Percentiles rank a stretch among this genome's conserved stretches.
phyloP scores from a whole-genome alignment of 1,284 basidiomycete species.

The Phylloboletellus chloephorus region DNA sequence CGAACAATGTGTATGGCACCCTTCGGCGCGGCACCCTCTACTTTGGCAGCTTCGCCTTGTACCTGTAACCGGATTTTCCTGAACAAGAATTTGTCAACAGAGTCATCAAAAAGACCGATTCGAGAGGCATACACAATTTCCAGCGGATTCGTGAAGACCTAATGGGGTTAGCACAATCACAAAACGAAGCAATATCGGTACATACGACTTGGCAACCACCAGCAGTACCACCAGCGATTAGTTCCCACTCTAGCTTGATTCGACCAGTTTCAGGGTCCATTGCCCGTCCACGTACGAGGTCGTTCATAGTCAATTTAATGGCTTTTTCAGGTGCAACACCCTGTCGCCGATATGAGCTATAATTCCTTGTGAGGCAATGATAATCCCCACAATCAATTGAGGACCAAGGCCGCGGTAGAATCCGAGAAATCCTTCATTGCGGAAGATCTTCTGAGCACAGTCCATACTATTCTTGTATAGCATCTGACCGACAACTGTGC shows the following conservation, averaged over 20 bases:
- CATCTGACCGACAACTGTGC: slow-evolving; percentile 89
- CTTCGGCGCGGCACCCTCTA: slow-evolving; percentile 70
- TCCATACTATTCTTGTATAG: slow-evolving; percentile 93
- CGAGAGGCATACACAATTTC: slow-evolving; percentile 73
- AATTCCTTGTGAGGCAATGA: background rate
- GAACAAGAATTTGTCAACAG: slow-evolving; percentile 14
- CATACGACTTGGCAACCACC: slow-evolving; percentile 96
- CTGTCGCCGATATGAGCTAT: slow-evolving; percentile 36
- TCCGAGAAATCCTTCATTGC: slow-evolving; percentile 90
- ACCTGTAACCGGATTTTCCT: slow-evolving; percentile 97
- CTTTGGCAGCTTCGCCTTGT: slow-evolving; percentile 90
- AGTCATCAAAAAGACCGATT: background rate
- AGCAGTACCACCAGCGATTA: slow-evolving; percentile 87
- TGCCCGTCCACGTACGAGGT: slow-evolving; percentile 77
- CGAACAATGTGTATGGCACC: slow-evolving; percentile 92
- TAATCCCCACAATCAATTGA: slow-evolving; percentile 74
- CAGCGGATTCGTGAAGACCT: slow-evolving; percentile 95
- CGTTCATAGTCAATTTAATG: slow-evolving; percentile 96
- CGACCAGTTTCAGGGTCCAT: slow-evolving; percentile 94
- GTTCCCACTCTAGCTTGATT: slow-evolving; percentile 83
- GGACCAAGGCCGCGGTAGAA: slow-evolving; percentile 97
- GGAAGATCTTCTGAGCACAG: slow-evolving; percentile 90
- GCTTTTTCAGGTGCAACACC: slow-evolving; percentile 99
- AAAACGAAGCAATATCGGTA: slow-evolving; percentile 21
- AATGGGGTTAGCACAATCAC: slow-evolving; percentile 17